phyloP scores from a whole-genome alignment of 495 filamentous ascomycete species.

The Pseudoneurospora amorphoporcata region DNA sequence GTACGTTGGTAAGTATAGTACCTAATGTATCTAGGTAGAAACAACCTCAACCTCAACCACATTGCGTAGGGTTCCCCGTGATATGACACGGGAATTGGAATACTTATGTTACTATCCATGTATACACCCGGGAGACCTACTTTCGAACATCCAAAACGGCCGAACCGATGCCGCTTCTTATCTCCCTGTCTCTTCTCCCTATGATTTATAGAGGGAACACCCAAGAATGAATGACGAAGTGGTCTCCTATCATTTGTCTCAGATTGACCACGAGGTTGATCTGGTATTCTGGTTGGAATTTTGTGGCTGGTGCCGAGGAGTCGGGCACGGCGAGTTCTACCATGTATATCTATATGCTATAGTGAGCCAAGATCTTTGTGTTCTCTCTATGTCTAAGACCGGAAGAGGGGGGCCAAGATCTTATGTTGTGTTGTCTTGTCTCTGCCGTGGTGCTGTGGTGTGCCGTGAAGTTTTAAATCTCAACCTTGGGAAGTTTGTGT shows the following conservation, averaged over 20 bases:
- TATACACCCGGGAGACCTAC: too few species aligned
- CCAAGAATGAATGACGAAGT: background rate
- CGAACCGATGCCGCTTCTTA: background rate
- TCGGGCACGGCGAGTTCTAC: background rate
- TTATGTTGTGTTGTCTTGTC: background rate
- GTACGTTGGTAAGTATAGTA: background rate
- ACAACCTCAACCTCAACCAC: background rate
- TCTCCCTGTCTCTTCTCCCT: background rate
- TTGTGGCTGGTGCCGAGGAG: background rate
- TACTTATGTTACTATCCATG: background rate
- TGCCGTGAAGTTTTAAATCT: too few species aligned
- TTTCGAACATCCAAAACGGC: too few species aligned
- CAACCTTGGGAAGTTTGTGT: too few species aligned
- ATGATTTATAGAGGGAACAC: background rate
- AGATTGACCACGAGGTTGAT: background rate
- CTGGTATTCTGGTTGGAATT: background rate
- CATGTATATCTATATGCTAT: background rate
- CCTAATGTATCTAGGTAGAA: background rate
- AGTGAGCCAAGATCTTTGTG: background rate
- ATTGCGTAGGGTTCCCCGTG: background rate
- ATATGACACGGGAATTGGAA: background rate
- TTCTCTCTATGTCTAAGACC: background rate
- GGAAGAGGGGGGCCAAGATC: background rate
- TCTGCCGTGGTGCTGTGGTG: too few species aligned
- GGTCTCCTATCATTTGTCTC: background rate